phyloP scores from a whole-genome alignment of 2,329 filamentous ascomycete species.

The Penicillium sp. region DNA sequence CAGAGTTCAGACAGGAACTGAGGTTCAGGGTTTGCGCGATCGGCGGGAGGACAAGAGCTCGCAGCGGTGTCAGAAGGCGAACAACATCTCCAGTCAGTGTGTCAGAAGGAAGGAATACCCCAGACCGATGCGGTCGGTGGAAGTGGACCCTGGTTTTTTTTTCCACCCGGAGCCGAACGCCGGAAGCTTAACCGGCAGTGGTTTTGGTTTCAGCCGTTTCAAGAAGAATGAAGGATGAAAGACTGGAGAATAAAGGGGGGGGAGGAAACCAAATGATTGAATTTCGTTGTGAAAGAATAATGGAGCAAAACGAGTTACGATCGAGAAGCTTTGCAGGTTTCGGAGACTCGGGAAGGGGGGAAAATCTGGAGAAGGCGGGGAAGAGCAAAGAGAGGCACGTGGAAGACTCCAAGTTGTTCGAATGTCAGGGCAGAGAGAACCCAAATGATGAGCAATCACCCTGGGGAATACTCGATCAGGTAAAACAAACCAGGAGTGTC shows the following conservation, averaged over 20 bases:
- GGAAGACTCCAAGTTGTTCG: not conserved
- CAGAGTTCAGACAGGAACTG: not conserved
- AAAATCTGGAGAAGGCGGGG: constrained; percentile 13
- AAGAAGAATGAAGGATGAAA: not conserved
- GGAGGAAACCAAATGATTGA: not conserved
- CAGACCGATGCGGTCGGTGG: constrained; percentile 4
- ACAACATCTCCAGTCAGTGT: constrained; percentile 2
- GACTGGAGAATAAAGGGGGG: not conserved
- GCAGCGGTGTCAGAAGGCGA: constrained; percentile 2
- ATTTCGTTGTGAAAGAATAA: not conserved
- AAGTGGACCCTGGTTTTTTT: constrained; percentile 3
- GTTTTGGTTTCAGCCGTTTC: not conserved
- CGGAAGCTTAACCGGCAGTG: constrained; percentile 2
- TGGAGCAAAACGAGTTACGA: not conserved
- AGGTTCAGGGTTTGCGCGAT: not conserved
- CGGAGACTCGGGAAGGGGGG: not conserved
- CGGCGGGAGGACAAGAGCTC: not conserved
- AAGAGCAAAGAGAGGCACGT: constrained; percentile 8
- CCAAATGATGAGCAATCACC: not conserved
- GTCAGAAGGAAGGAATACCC: constrained; percentile 7
- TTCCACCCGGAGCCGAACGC: not conserved
- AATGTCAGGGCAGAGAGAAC: not conserved
- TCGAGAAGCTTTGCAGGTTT: not conserved
- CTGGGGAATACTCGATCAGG: not conserved
- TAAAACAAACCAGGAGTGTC: not conserved